Evolutionary conservation across 2,329 filamentous ascomycete genomes (phyloP), one percentile per base, ranked within the genome.

Genomic region (Chaetomiaceae sp.): DNA sequence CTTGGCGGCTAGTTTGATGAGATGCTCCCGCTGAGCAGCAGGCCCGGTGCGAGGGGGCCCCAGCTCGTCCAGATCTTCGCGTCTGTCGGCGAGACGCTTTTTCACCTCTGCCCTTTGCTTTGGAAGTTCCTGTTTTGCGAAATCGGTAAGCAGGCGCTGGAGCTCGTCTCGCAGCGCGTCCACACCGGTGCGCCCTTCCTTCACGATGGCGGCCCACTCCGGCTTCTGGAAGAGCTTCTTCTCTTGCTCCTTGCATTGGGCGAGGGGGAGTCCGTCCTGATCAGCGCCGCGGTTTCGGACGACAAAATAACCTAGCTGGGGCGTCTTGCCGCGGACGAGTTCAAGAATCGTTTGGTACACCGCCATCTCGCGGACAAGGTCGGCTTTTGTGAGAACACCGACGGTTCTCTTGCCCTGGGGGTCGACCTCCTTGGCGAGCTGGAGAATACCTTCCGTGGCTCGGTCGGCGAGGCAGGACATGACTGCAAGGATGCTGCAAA

Each of bases 381-480:
- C 83, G 0, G 80, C 77, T 58, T 85, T 86, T 0, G 82, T 86
- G 0, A 85, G 68, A 0, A 79, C 72, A 0, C 73, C 74, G 7
- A 79, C 61, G 0, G 75, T 79, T 0, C 76, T 58, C 4, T 63
- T 56, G 0, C 75, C 75, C 0, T 67, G 50, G 0, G 71, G 68
- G 11, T 79, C 77, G 2, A 62, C 66, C 10, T 65, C 53, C 14
- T 65, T 69, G 1, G 71, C 71, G 2, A 73, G 57, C 37, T 67
- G 66, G 5, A 74, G 53, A 11, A 74, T 67, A 23, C 68, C 67
- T 43, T 74, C 69, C 0, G 68, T 74, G 0, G 69, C 69, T 7
- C 66, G 64, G 36, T 75, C 72, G 3, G 68, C 62, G 32, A 69
- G 70, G 57, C 66, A 66, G 0, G 68, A 64, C 10, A 74, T 59